Evolutionary conservation across 768 basidiomycete genomes (phyloP), one percentile per base, ranked within the genome.

Genomic region (Cystobasidium tubakii): DNA sequence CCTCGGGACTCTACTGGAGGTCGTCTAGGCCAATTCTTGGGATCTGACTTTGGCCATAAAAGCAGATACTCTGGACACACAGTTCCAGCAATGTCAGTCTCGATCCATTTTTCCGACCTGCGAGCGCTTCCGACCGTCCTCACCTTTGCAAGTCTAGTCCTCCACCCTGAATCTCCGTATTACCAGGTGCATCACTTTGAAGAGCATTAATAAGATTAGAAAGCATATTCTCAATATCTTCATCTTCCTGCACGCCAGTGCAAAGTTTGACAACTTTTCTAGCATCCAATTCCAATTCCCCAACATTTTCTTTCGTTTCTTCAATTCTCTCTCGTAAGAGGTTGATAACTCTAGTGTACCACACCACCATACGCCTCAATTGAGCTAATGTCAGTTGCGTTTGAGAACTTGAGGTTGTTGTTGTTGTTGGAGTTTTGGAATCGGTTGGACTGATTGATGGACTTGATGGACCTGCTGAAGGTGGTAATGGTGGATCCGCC

Each of bases 191-290:
- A 46, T 76, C 75, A 34, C 43, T 63, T 80, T 95, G 91, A 64
- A 96, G 86, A 34, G 93, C 91, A 76, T 89, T 83, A 33, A 94
- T 86, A 64, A 96, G 84, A 76, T 89, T 88, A 76, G 91, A 91
- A 69, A 95, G 84, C 87, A 91, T 89, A 88, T 91, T 88, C 81
- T 96, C 95, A 65, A 98, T 46, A 21, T 71, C 89, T 81, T 89
- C 88, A 78, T 95, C 92, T 55, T 90, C 84, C 1, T 90, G 87
- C 60, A 93, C 88, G 25, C 90, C 90, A 1, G 91, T 90, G 80
- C 91, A 94, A 50, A 93, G 83, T 17, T 92, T 88, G 29, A 99
- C 88, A 74, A 98, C 88, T 82, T 88, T 93, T 81, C 77, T 71
- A 2, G 1, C 23, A 70, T 92, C 89, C 78, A 89, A 88, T 80